Evolutionary conservation across 2,329 filamentous ascomycete species (phyloP), one percentile per base, ranked within the genome.

Genomic region (Beauveria sp.): DNA sequence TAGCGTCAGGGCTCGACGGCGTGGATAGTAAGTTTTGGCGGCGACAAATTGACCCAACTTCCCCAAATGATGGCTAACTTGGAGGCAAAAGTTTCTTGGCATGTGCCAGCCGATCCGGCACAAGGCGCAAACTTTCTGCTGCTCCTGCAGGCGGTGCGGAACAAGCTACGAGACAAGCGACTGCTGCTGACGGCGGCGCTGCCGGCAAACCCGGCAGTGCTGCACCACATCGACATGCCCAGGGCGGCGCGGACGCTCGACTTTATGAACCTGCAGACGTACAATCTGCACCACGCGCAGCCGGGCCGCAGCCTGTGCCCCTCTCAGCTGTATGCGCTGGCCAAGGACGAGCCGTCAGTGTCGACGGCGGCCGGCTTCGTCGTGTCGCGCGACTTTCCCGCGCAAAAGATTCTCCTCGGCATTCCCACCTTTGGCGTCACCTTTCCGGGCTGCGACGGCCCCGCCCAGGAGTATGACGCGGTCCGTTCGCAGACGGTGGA

Each of bases 281-380:
- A 92, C 73, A 90, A 95, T 72, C 90, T 93, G 69, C 86, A 83
- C 28, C 89, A 90, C 1, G 79, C 84, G 3, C 93, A 89, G 89
- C 83, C 83, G 1, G 71, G 77, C 34, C 82, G 81, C 62, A 84
- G 84, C 51, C 90, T 89, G 7, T 88, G 93, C 71, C 90, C 93
- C 60, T 84, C 89, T 5, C 89, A 92, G 70, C 82, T 95, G 1
- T 90, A 87, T 69, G 77, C 85, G 1, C 81, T 85, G 62, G 77
- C 73, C 60, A 81, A 83, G 65, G 83, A 82, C 65, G 82, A 88
- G 65, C 78, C 83, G 1, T 91, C 88, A 1, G 87, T 83, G n/a
- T 82, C 88, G 14, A 81, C 84, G 0, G 84, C 83, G 0, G 83
- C 93, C 3, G 78, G 82, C 5, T 89, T 89, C 70, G 76, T 91